Base-by-base conservation (phyloP, 1,284 basidiomycete species). In the Paramarasmius palmivorus region DNA sequence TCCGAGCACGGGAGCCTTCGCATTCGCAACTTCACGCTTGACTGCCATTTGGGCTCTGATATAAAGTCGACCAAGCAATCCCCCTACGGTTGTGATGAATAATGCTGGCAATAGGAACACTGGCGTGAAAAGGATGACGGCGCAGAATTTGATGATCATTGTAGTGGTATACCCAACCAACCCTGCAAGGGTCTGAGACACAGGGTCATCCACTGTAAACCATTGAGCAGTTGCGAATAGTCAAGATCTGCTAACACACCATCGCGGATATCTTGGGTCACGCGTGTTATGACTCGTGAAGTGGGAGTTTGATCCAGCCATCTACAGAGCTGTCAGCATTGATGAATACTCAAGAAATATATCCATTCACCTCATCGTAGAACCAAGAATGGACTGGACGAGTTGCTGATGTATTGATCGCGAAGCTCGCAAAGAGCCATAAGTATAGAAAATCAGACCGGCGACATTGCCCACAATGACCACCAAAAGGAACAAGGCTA, bases 11-110 rank as follows among this genome's bases (percentile, higher is more conserved):
- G 88, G 88, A 3, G 83, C 75, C 56, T 77, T 79, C 7, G 84
- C 80, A 66, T 88, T 88, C 37, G 79, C 83, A 84, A 84, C 84
- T 63, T 88, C 83, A n/a, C 85, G 77, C 63, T 92, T 92, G 44
- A 91, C 86, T 12, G 84, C 82, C 23, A 92, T 72, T 65, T 92
- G 90, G 15, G 84, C 84, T 61, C 82, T 82, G 62, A 92, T 88
- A 61, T 84, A 86, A 39, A 85, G 65, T 48, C 72, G 73, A n/a
- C 63, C 65, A 29, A 61, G 37, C 54, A 52, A 60, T 12, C 38
- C 48, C 9, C 64, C 65, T 7, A 61, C 71, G 15, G 77, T 65
- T 50, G 74, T 74, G 12, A 78, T 63, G 10, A 69, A 45, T 19
- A 77, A 42, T 22, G 70, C 68, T 8, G 69, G 60, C 12, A 69